Evolutionary conservation across 352 stramenopile genomes (phyloP).

Genomic region (Pythium monospermum): DNA sequence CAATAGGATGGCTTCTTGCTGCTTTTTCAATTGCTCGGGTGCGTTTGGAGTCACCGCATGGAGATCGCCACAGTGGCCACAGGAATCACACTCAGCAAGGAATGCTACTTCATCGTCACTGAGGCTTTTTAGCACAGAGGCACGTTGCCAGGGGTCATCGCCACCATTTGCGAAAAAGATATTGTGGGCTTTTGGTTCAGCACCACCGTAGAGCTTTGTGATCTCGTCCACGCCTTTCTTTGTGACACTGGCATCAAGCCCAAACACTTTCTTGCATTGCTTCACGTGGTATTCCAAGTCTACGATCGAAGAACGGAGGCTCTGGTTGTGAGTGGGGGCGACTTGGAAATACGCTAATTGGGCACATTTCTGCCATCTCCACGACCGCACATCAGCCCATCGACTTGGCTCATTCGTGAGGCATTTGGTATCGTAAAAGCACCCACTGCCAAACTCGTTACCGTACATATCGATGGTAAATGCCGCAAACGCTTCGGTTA

Average conservation of each 20-base stretch:
- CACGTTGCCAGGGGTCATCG: constrained; percentile 85
- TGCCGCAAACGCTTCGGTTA: constrained; percentile 66
- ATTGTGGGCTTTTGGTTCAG: constrained; percentile 62
- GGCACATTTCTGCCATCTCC: constrained; percentile 85
- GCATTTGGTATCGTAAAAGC: constrained; percentile 83
- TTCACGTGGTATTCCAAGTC: constrained; percentile 73
- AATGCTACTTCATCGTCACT: constrained; percentile 57
- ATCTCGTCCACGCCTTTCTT: constrained; percentile 52
- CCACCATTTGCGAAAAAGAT: constrained; percentile 83
- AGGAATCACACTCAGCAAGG: constrained; percentile 72
- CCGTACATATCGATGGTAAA: constrained; percentile 84
- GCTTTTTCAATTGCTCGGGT: constrained; percentile 56
- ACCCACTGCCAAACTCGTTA: constrained; percentile 60
- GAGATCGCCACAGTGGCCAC: constrained; percentile 80
- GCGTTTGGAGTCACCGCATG: constrained; percentile 32
- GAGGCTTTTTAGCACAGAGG: constrained; percentile 56
- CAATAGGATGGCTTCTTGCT: constrained; percentile 55
- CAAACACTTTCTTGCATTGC: constrained; percentile 76
- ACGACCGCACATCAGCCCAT: constrained; percentile 77
- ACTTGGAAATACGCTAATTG: constrained; percentile 87
- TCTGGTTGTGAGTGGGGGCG: constrained; percentile 48
- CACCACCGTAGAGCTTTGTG: constrained; percentile 68
- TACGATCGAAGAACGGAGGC: constrained; percentile 60
- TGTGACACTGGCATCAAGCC: constrained; percentile 52
- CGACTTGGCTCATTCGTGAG: constrained; percentile 37